Evolutionary conservation across 148 eudicot species (phyloP).

Genomic region (Amaranthus palmeri): DNA sequence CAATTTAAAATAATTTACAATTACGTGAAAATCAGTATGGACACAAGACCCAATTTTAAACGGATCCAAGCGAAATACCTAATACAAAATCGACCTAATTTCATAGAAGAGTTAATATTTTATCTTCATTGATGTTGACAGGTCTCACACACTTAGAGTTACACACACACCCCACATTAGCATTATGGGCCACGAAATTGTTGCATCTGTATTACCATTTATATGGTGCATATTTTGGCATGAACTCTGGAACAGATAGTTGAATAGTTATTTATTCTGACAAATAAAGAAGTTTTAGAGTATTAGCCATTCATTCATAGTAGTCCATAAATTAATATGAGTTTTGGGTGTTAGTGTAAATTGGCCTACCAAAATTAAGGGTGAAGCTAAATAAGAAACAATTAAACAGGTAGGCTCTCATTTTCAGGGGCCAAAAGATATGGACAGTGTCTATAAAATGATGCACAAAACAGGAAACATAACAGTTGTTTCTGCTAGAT

Average conservation of each 20-base stretch:
- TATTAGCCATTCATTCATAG: neutral
- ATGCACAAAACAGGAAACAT: neutral
- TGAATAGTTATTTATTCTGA: neutral
- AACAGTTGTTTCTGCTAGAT: constrained; percentile 3
- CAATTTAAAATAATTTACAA: no score
- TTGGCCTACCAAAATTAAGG: constrained; percentile 13
- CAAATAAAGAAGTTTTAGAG: neutral
- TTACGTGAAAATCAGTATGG: no score
- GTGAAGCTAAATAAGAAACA: neutral
- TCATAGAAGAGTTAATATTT: no score
- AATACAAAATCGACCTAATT: no score
- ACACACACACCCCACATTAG: neutral
- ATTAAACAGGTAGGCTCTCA: constrained; percentile 16
- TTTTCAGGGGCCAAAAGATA: constrained; percentile 22
- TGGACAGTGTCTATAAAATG: constrained; percentile 12
- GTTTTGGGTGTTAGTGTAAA: constrained; percentile 9
- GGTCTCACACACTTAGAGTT: no score
- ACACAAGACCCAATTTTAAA: no score
- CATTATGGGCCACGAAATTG: constrained; percentile 20
- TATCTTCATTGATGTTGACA: no score
- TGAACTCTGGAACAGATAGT: neutral
- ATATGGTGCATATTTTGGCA: constrained; percentile 4
- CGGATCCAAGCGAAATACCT: no score
- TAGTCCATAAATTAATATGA: constrained; percentile 3
- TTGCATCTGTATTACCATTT: constrained; percentile 9